Conservation (phyloP, 1,284 basidiomycete species). For the Heterobasidion occidentale region DNA sequence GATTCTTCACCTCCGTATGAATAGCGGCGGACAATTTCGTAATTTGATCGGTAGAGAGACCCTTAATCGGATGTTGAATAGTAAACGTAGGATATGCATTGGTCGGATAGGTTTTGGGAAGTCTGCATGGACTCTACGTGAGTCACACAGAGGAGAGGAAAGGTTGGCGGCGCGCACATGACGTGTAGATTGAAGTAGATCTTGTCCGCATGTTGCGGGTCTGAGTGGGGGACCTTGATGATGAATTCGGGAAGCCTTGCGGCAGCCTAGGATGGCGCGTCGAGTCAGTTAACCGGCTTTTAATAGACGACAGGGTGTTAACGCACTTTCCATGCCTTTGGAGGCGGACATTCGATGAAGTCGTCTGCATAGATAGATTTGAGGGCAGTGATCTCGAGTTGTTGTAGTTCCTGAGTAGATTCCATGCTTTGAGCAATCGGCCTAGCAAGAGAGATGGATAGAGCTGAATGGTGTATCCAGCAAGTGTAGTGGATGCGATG, state of each 20-base stretch:
- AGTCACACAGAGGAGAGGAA: not conserved
- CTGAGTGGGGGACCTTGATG: conserved; percentile 60
- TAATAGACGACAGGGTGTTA: not conserved
- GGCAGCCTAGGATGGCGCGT: conserved; percentile 41
- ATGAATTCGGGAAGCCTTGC: conserved; percentile 63
- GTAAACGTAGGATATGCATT: conserved; percentile 60
- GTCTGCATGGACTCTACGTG: conserved; percentile 29
- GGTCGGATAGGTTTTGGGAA: conserved; percentile 71
- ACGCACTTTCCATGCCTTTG: conserved; percentile 72
- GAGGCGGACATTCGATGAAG: conserved; percentile 54
- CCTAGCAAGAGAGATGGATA: not conserved
- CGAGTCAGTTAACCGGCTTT: not conserved
- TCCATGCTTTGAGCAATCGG: conserved; percentile 23
- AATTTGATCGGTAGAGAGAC: conserved; percentile 46
- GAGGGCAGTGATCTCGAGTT: conserved; percentile 67
- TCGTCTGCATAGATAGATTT: conserved; percentile 72
- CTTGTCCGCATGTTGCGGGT: conserved; percentile 41
- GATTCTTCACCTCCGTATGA: conserved; percentile 50
- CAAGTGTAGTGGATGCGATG: conserved; percentile 4
- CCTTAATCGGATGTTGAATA: conserved; percentile 55
- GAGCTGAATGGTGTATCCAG: not conserved
- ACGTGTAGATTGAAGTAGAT: conserved; percentile 59
- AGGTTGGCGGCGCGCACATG: conserved; percentile 37
- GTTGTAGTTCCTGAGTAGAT: conserved; percentile 61
- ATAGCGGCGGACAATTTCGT: conserved; percentile 47